These are phyloP conservation scores for Hypoxylon lienhwacheense DNA, from an alignment of 495 filamentous ascomycete species.

Conservation along the genomic window DNA sequence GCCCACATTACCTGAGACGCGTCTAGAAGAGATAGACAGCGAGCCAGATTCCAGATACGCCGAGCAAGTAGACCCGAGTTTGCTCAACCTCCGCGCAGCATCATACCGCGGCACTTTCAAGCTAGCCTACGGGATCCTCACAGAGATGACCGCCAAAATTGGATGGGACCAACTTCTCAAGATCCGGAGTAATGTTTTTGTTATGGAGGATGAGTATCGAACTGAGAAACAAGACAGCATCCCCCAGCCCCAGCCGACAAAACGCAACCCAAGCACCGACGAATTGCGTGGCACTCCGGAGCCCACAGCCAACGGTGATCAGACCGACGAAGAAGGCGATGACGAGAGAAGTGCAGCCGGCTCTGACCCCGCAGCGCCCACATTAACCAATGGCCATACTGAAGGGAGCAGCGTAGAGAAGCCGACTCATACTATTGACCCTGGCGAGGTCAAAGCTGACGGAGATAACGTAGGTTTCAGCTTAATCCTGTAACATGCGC, in stretches of 20 bases:
- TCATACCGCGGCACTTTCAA: slow-evolving; percentile 91
- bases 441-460: slow-evolving; percentile 78
- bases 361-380: slow-evolving; percentile 34
- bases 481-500: neutral
- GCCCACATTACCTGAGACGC: slow-evolving; percentile 84
- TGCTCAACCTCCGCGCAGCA: slow-evolving; percentile 84
- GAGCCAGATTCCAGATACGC: slow-evolving; percentile 78
- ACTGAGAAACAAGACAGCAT: slow-evolving; percentile 74
- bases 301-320: slow-evolving; percentile 63
- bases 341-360: slow-evolving; percentile 47
- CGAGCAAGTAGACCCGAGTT: slow-evolving; percentile 83
- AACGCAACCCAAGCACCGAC: slow-evolving; percentile 73
- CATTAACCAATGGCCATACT: slow-evolving; percentile 44
- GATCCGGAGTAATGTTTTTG: slow-evolving; percentile 93
- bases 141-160: slow-evolving; percentile 91
- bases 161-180: slow-evolving; percentile 96
- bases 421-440: slow-evolving; percentile 78
- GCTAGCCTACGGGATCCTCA: slow-evolving; percentile 90
- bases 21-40: slow-evolving; percentile 89
- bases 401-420: slow-evolving; percentile 63
- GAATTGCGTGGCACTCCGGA: slow-evolving; percentile 68
- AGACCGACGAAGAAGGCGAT: slow-evolving; percentile 47
- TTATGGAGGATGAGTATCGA: slow-evolving; percentile 99
- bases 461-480: slow-evolving; percentile 68
- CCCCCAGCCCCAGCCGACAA: slow-evolving; percentile 53